Percentiles rank a stretch among this genome's conserved stretches.
phyloP scores from a whole-genome alignment of 2,329 filamentous ascomycete genomes.

The Colletotrichum brevisporum region DNA sequence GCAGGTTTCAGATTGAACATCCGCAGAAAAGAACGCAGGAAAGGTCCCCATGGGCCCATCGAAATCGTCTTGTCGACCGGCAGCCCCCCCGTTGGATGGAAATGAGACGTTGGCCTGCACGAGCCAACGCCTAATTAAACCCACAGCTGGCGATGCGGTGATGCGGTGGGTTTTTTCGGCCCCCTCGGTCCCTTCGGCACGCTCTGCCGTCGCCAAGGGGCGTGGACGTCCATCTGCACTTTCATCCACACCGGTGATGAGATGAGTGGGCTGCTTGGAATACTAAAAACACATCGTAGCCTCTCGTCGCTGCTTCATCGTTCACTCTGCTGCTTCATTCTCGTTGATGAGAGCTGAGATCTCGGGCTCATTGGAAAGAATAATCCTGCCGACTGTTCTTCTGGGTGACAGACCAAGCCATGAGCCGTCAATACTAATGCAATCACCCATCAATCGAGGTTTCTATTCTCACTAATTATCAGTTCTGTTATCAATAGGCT shows the following conservation, averaged over 20 bases:
- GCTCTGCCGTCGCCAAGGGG: conserved; percentile 25
- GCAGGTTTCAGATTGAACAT: conserved; percentile 40
- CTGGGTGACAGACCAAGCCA: too few species aligned
- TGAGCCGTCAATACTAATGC: too few species aligned
- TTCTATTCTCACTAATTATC: too few species aligned
- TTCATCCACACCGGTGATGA: background rate
- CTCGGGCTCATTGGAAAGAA: too few species aligned
- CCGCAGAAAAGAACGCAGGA: conserved; percentile 4
- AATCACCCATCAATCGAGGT: too few species aligned
- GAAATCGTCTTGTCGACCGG: background rate
- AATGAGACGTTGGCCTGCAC: conserved; percentile 28
- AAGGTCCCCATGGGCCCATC: conserved; percentile 6
- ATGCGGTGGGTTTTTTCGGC: background rate
- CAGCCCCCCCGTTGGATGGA: conserved; percentile 15
- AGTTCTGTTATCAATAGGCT: too few species aligned
- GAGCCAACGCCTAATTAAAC: conserved; percentile 40
- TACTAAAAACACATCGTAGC: too few species aligned
- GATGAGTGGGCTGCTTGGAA: background rate
- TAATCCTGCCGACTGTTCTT: too few species aligned
- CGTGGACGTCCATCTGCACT: background rate
- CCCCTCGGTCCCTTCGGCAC: conserved; percentile 27
- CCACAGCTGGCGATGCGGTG: conserved; percentile 12
- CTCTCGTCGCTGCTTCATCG: too few species aligned
- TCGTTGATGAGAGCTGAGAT: too few species aligned
- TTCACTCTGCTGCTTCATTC: too few species aligned